Evolutionary conservation across 495 filamentous ascomycete genomes (phyloP), one percentile per base, ranked within the genome.

Genomic region (Durotheca rogersii): DNA sequence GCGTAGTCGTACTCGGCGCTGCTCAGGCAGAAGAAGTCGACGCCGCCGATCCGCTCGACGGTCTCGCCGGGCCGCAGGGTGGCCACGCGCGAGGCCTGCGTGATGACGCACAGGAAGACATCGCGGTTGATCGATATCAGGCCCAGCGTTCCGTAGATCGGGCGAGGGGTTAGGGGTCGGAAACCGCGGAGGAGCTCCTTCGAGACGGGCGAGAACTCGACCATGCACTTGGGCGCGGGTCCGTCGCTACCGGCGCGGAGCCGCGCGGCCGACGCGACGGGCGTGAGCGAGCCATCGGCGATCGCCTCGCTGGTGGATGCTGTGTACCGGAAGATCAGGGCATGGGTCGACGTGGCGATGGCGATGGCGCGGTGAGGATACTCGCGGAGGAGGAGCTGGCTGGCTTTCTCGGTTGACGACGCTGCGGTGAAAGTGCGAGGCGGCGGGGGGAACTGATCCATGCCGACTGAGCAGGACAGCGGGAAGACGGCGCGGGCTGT

Each of bases 21-120:
- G 64, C 87, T 97, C 35, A 98, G 70, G 58, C 93, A 98, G 66
- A 94, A 88, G 66, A 97, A 97, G 41, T 92, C 88, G 48, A 97
- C 92, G 16, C 78, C 82, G 53, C 84, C 78, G 41, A 98, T 96
- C 66, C 81, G 86, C 63, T 90, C 85, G 15, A 97, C 85, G 5
- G 82, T 88, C 74, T 98, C 93, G 9, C 86, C 88, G 0, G 92
- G 90, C 38, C 89, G 77, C 29, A 96, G 80, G 14, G 80, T 86
- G 25, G 93, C 94, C 14, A 90, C 90, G 36, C 82, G 81, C 6
- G 77, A 78, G 29, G 89, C 84, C 31, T 80, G 76, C 30, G 83
- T 94, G 19, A 98, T 84, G n/a, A 96, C 85, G 55, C 89, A 93
- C 14, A 98, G 76, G 61, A 97, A 98, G 11, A 95, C 82, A 77